Base-by-base conservation (phyloP, 257 asterid genomes). In the Sherardia arvensis region DNA sequence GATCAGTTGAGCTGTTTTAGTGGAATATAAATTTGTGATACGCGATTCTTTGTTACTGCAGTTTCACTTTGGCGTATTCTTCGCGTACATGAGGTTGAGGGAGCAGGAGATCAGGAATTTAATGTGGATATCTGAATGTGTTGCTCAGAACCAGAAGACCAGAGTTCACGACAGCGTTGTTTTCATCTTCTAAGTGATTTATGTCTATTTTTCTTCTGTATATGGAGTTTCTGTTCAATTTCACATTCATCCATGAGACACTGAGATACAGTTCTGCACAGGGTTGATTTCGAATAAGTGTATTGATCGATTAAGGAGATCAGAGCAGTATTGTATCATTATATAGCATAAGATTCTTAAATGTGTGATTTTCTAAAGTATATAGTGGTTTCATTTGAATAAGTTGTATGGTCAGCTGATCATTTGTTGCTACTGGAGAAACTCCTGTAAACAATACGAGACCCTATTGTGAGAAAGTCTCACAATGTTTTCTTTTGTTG, bases 51-150 rank as follows among this genome's bases (percentile, higher is more conserved):
- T 59, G 62, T 65, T 25, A 59, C 28, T 81, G 91, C 88, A 90
- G 96, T 90, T 90, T 81, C 97, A 90, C 69, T 90, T 76, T 34
- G 96, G 81, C 26, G 97, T 90, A 66, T 87, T 90, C 69, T 90
- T 90, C 43, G 92, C 97, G 7, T 90, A 90, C 84, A 81, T 87
- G 81, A 90, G 96, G 79, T 62, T 87, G 85, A 81, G 88, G 77
- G 97, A 90, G 80, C 97, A 90, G 81, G 97, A 90, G 82, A 90
- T 90, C 84, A 78, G 96, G 83, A 90, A 90, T 79, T 71, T 90
- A 79, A 90, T 90, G 97, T 90, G 97, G 97, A 90, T 90, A 75
- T 90, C 96, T 17, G 97, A 90, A 83, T 90, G 97, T 1, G 97
- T 90, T 53, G 95, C 97, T 22, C 96, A 90, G 73, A 90, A 90